Conservation (phyloP, 208 protist genomes). For the Kentomonas sorsogonicus region DNA sequence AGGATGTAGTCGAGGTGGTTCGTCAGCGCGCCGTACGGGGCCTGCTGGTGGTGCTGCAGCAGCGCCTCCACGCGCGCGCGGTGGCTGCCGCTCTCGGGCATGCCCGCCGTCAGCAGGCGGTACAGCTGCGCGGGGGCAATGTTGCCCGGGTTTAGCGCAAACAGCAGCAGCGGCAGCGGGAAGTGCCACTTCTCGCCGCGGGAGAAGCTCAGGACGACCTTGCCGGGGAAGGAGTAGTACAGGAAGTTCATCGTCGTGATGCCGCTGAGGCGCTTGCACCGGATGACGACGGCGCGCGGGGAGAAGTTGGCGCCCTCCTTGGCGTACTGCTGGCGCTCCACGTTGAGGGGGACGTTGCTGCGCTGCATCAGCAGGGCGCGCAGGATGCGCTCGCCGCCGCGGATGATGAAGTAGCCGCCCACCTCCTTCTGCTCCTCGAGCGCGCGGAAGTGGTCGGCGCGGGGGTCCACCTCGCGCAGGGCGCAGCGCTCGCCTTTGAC, state of each 20-base stretch:
- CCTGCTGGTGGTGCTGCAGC: slow-evolving; percentile 81
- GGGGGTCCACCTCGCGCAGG: slow-evolving; percentile 55
- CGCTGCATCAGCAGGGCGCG: slow-evolving; percentile 94
- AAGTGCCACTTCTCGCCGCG: slow-evolving; percentile 85
- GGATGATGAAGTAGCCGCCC: slow-evolving; percentile 99
- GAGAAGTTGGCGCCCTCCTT: slow-evolving; percentile 94
- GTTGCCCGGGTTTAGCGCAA: slow-evolving; percentile 54
- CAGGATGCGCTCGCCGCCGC: slow-evolving; percentile 97
- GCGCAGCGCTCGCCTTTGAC: slow-evolving; percentile 73
- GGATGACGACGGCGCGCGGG: slow-evolving; percentile 91
- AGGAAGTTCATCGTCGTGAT: slow-evolving; percentile 93
- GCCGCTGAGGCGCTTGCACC: slow-evolving; percentile 93
- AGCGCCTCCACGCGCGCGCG: slow-evolving; percentile 76
- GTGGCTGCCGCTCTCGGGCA: slow-evolving; percentile 28
- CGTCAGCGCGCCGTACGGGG: slow-evolving; percentile 68
- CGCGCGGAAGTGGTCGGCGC: slow-evolving; percentile 66
- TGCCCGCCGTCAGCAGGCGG: slow-evolving; percentile 61
- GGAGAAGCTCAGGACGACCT: slow-evolving; percentile 84
- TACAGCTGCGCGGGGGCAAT: slow-evolving; percentile 53
- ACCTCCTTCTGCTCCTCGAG: slow-evolving; percentile 94
- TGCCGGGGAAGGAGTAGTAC: slow-evolving; percentile 94
- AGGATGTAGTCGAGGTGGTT: slow-evolving; percentile 74
- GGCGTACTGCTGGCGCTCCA: slow-evolving; percentile 84
- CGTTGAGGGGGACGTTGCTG: slow-evolving; percentile 93
- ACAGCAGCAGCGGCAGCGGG: slow-evolving; percentile 67